phyloP scores from a whole-genome alignment of 1,139 yeast genomes.

The Taphrina wiesneri region DNA sequence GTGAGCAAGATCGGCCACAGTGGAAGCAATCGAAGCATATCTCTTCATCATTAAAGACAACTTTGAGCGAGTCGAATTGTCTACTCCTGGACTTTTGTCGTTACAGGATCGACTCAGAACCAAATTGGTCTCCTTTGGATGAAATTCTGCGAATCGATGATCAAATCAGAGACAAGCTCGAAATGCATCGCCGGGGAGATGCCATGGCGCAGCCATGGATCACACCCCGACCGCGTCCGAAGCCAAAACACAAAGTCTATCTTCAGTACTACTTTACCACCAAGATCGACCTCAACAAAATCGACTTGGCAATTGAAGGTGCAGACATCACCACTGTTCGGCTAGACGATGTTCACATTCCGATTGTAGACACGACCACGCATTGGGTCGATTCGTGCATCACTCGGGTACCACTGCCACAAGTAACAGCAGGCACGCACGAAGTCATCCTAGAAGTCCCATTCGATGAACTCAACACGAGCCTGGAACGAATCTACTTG shows the following conservation, averaged over 20 bases:
- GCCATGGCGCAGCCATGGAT: slow-evolving; percentile 33
- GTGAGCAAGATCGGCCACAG: slow-evolving; percentile 4
- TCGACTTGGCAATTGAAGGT: slow-evolving; percentile 18
- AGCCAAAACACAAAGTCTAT: slow-evolving; percentile 12
- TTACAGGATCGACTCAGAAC: neutral
- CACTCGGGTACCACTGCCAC: slow-evolving; percentile 10
- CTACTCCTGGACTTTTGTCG: slow-evolving; percentile 28
- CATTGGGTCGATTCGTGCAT: slow-evolving; percentile 24
- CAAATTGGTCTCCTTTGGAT: slow-evolving; percentile 12
- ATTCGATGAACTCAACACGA: slow-evolving; percentile 20
- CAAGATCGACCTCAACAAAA: neutral
- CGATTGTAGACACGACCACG: neutral
- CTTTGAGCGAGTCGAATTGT: slow-evolving; percentile 11
- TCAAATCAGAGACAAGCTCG: slow-evolving; percentile 13
- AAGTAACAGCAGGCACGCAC: slow-evolving; percentile 14
- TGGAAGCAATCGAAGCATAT: slow-evolving; percentile 4
- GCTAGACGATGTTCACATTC: slow-evolving; percentile 7
- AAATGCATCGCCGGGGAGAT: slow-evolving; percentile 19
- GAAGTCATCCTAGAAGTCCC: slow-evolving; percentile 16
- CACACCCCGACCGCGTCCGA: slow-evolving; percentile 23
- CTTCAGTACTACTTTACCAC: slow-evolving; percentile 7
- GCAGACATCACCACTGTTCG: slow-evolving; percentile 5
- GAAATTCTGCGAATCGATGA: slow-evolving; percentile 22
- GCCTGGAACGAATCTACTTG: slow-evolving; percentile 28
- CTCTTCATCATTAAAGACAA: neutral